A percentile compares a stretch with the other conserved stretches of the same genome.
phyloP scores from a whole-genome alignment of 2,329 filamentous ascomycete genomes.

The Exophiala xenobiotica region DNA sequence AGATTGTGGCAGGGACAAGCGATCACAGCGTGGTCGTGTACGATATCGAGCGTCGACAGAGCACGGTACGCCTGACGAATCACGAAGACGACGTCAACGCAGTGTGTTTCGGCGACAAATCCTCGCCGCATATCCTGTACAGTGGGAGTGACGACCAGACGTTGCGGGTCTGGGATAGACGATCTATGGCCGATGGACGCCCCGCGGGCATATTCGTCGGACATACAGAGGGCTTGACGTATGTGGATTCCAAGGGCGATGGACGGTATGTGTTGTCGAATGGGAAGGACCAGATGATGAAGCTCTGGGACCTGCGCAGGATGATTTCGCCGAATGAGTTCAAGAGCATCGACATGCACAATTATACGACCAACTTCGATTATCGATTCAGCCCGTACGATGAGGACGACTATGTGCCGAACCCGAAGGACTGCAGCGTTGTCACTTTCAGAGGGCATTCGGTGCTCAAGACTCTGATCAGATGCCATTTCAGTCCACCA shows the following conservation, averaged over 20 bases:
- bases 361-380: constrained; percentile 61
- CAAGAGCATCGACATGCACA: constrained; percentile 49
- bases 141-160: constrained; percentile 93
- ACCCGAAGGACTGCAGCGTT: constrained; percentile 83
- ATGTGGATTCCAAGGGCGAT: constrained; percentile 79
- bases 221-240: constrained; percentile 65
- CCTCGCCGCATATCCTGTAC: constrained; percentile 89
- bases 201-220: constrained; percentile 65
- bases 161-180: constrained; percentile 92
- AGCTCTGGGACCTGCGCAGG: constrained; percentile 91
- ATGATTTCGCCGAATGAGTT: constrained; percentile 70
- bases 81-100: constrained; percentile 92
- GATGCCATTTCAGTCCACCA: constrained; percentile 91
- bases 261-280: constrained; percentile 89
- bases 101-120: constrained; percentile 88
- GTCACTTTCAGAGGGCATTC: constrained; percentile 91
- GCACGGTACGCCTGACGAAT: constrained; percentile 72
- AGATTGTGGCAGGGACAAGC: constrained; percentile 86
- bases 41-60: constrained; percentile 77
- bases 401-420: constrained; percentile 57
- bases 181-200: constrained; percentile 62
- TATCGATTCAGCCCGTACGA: constrained; percentile 57
- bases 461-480: constrained; percentile 84
- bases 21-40: constrained; percentile 80
- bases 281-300: constrained; percentile 94